Evolutionary conservation across 2,329 filamentous ascomycete genomes (phyloP).

Genomic region (Paracamarosporium sp.): DNA sequence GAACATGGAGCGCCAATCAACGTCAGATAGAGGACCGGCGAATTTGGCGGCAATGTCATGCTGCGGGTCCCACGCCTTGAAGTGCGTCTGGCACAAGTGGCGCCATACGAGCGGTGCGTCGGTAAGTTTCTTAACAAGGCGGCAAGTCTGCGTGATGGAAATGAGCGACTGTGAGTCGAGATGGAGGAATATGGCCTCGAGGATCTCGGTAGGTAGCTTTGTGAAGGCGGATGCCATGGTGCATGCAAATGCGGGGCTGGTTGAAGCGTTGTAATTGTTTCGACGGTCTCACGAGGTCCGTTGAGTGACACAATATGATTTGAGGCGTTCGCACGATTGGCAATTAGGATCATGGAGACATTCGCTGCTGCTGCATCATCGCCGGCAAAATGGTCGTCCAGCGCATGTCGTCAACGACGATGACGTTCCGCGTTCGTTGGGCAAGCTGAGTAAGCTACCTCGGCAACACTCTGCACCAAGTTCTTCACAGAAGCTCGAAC

Average conservation of each 20-base stretch:
- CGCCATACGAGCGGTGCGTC: conserved; percentile 82
- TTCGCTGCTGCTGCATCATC: not conserved
- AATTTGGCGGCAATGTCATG: conserved; percentile 42
- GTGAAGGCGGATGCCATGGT: conserved; percentile 32
- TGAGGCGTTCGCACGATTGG: not conserved
- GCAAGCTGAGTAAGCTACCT: not conserved
- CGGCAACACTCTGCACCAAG: not conserved
- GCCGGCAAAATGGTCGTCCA: not conserved
- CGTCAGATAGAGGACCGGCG: conserved; percentile 57
- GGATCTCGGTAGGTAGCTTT: conserved; percentile 79
- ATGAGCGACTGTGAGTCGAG: conserved; percentile 59
- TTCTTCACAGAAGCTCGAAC: too few species aligned
- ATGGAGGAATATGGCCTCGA: conserved; percentile 77
- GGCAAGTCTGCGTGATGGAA: conserved; percentile 65
- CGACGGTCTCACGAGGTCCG: not conserved
- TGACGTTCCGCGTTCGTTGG: conserved; percentile 4
- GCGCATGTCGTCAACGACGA: conserved; percentile 14
- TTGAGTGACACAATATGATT: not conserved
- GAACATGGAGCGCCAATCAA: conserved; percentile 73
- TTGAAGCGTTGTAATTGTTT: not conserved
- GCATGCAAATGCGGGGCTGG: not conserved
- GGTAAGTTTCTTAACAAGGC: conserved; percentile 69
- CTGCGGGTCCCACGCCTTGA: conserved; percentile 74
- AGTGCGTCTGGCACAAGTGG: conserved; percentile 71
- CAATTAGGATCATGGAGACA: not conserved